Evolutionary conservation across 1,139 yeast species (phyloP), one percentile per base, ranked within the genome.

Genomic region (Blastobotrys proliferans): DNA sequence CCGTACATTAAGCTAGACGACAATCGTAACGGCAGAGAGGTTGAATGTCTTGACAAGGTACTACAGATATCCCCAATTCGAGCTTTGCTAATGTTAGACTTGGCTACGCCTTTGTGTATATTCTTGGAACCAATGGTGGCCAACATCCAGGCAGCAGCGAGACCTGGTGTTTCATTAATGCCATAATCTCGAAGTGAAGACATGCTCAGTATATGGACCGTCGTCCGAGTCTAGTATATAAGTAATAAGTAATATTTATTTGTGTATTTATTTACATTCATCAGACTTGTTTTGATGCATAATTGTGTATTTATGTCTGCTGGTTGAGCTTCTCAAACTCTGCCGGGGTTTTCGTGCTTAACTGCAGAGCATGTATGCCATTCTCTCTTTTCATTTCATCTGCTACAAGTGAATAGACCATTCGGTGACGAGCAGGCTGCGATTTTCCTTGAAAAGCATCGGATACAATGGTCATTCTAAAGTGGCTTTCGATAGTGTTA

Each of bases 331-430:
- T 31, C n/a, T 26, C 36, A 37, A 20, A 38, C 18, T 38, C 41
- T 11, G 29, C 31, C n/a, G 77, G 75, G 1, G 97, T 88, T 63
- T 84, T 84, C 0, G 95, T 83, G 58, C 81, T 79, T 66, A 92
- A 73, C 61, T 87, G 97, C 48, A 92, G 68, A 0, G 97, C 97
- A 67, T 92, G 98, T 18, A 92, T 79, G 1, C 95, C 92, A 42
- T 66, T 59, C 44, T 76, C 73, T 41, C 68, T 70, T 43, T 74
- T 71, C 58, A 90, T 67, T 60, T 88, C 96, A 29, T 85, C 87
- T 50, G 77, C 77, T 37, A 92, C 68, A 41, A 85, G 62, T 40
- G 68, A 67, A 60, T 88, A 90, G 1, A 92, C 74, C 58, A 82
- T 62, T 46, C 97, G 68, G 66, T 92, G 97, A 59, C 98, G 76